A percentile compares a stretch with the other conserved stretches of the same genome.
These are phyloP conservation scores for Monilinia fructicola DNA, from an alignment of 2,329 filamentous ascomycete species.

Conservation along the genomic window DNA sequence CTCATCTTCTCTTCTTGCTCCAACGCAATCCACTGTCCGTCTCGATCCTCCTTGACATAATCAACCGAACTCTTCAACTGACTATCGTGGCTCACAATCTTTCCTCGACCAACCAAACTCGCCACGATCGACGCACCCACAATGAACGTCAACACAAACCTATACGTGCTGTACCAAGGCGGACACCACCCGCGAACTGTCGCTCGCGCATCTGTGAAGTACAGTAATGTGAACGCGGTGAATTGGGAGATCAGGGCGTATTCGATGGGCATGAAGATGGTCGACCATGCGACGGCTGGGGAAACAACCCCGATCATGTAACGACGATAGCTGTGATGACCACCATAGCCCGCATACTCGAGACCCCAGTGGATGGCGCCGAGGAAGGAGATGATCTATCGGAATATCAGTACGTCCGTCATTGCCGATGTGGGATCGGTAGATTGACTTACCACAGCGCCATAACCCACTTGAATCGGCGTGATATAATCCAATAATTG, in stretches of 20 bases:
- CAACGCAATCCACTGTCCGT: constrained; percentile 37
- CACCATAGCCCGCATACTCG: constrained; percentile 71
- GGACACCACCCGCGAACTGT: constrained; percentile 75
- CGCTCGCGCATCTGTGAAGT: constrained; percentile 78
- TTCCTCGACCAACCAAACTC: constrained; percentile 77
- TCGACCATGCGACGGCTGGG: constrained; percentile 84
- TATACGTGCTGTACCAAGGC: constrained; percentile 83
- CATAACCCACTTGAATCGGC: constrained; percentile 86
- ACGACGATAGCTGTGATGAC: constrained; percentile 69
- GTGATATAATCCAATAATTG: constrained; percentile 73
- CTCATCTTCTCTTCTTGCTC: constrained; percentile 38
- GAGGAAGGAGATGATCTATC: constrained; percentile 84
- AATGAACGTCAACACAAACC: constrained; percentile 87
- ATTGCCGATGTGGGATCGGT: not conserved
- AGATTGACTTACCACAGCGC: constrained; percentile 65
- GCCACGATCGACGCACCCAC: constrained; percentile 80
- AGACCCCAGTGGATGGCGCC: constrained; percentile 92
- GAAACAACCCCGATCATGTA: constrained; percentile 82
- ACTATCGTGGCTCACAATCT: constrained; percentile 44
- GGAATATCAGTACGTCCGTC: constrained; percentile 21
- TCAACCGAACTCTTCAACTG: constrained; percentile 38
- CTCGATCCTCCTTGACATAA: constrained; percentile 36
- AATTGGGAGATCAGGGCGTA: constrained; percentile 87
- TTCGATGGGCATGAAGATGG: constrained; percentile 77
- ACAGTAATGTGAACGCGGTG: constrained; percentile 77